phyloP scores from a whole-genome alignment of 768 basidiomycete species.

The Hirschioporus abietinus region DNA sequence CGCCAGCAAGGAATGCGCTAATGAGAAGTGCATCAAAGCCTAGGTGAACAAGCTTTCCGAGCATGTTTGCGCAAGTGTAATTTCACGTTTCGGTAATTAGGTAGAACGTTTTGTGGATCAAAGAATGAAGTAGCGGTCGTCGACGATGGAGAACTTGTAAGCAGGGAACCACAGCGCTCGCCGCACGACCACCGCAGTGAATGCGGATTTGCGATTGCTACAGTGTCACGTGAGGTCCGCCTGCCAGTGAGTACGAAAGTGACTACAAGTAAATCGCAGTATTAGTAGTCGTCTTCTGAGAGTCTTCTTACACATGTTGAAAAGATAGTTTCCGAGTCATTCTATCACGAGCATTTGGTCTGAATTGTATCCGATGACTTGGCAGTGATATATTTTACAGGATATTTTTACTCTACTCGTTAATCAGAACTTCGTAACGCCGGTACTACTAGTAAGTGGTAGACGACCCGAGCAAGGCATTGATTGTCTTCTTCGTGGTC shows the following conservation, averaged over 20 bases:
- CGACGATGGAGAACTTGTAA: not conserved
- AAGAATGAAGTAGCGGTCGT: not conserved
- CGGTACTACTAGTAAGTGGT: constrained; percentile 11
- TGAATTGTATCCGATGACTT: no score
- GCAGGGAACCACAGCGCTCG: not conserved
- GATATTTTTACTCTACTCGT: no score
- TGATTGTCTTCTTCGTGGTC: constrained; percentile 39
- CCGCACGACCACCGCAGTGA: no score
- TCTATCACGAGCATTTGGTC: no score
- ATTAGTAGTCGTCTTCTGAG: not conserved
- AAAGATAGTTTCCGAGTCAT: no score
- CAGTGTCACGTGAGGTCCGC: no score
- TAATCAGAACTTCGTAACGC: no score
- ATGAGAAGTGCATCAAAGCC: constrained; percentile 76
- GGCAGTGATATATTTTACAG: no score
- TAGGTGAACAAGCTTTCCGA: constrained; percentile 65
- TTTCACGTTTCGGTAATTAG: not conserved
- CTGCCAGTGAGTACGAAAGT: no score
- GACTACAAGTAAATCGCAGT: no score
- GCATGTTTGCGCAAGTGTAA: constrained; percentile 33
- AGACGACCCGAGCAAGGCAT: constrained; percentile 26
- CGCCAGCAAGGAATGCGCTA: constrained; percentile 78
- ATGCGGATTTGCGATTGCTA: no score
- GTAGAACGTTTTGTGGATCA: not conserved
- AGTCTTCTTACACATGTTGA: not conserved